Evolutionary conservation across 1,284 basidiomycete genomes (phyloP).

Genomic region (Cutaneotrichosporon cavernicola): DNA sequence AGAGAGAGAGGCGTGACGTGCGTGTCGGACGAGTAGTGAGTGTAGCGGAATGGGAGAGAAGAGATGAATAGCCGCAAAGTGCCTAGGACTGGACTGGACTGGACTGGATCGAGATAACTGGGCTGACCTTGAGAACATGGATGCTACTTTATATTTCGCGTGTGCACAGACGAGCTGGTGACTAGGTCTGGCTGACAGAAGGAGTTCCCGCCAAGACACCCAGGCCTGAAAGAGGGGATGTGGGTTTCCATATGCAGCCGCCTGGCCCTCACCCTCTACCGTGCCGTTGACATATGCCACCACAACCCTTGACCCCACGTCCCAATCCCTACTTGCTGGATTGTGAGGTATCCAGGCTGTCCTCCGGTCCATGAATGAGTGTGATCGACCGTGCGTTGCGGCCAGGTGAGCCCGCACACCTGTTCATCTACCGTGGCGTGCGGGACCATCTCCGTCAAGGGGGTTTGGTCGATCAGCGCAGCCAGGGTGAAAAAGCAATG

Average conservation of each 20-base stretch:
- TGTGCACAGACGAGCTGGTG: neutral
- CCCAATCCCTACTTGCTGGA: neutral
- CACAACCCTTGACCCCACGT: conserved; percentile 8
- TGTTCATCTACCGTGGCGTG: conserved; percentile 3
- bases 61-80: neutral
- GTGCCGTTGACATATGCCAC: neutral
- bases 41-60: neutral
- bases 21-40: neutral
- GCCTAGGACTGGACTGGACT: neutral
- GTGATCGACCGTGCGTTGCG: conserved; percentile 1
- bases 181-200: neutral
- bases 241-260: neutral
- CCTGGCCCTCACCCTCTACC: neutral
- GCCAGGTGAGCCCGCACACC: neutral
- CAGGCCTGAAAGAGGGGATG: neutral
- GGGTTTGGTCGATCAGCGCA: conserved; percentile 4
- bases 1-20: neutral
- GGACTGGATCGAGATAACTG: conserved; percentile 6
- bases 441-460: neutral
- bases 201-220: neutral
- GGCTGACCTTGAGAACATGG: neutral
- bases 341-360: neutral
- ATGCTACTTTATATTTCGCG: conserved; percentile 2
- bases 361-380: neutral
- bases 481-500: neutral